Percentiles rank a stretch among this genome's conserved stretches.
Conservation (phyloP, 2,329 filamentous ascomycete genomes). For the Pyrenochaeta sp. region DNA sequence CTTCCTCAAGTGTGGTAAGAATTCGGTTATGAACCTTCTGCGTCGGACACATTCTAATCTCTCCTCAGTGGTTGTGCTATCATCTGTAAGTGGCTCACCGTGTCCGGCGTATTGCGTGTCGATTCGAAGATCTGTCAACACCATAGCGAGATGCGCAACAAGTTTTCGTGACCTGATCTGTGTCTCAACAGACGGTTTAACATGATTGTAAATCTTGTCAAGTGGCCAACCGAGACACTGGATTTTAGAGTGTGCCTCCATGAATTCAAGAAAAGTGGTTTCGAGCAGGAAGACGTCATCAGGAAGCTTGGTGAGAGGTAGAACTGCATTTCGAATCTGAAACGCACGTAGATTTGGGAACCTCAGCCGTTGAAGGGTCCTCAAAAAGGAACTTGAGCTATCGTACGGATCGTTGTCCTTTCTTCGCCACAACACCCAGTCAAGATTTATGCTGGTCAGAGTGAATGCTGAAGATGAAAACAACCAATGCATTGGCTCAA, state of each 20-base stretch:
- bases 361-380: constrained; percentile 42
- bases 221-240: constrained; percentile 57
- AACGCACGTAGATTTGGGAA: constrained; percentile 56
- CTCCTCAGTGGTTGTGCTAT: constrained; percentile 19
- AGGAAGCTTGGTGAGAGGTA: constrained; percentile 46
- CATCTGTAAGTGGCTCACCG: constrained; percentile 43
- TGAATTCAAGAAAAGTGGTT: constrained; percentile 49
- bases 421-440: constrained; percentile 45
- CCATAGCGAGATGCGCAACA: constrained; percentile 50
- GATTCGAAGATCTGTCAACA: constrained; percentile 52
- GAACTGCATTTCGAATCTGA: constrained; percentile 55
- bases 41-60: constrained; percentile 34
- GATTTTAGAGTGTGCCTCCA: constrained; percentile 54
- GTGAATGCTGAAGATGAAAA: constrained; percentile 30
- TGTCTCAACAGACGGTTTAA: constrained; percentile 29
- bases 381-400: constrained; percentile 23
- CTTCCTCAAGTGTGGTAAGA: constrained; percentile 52
- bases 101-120: constrained; percentile 45
- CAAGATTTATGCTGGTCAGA: constrained; percentile 43
- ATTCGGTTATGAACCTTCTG: constrained; percentile 52
- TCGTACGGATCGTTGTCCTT: constrained; percentile 15
- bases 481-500: constrained; percentile 23
- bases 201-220: constrained; percentile 52
- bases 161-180: constrained; percentile 34
- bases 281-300: constrained; percentile 47